Evolutionary conservation across 371 early-diverging fungal genomes (phyloP).

Genomic region (Apophysomyces sp.): DNA sequence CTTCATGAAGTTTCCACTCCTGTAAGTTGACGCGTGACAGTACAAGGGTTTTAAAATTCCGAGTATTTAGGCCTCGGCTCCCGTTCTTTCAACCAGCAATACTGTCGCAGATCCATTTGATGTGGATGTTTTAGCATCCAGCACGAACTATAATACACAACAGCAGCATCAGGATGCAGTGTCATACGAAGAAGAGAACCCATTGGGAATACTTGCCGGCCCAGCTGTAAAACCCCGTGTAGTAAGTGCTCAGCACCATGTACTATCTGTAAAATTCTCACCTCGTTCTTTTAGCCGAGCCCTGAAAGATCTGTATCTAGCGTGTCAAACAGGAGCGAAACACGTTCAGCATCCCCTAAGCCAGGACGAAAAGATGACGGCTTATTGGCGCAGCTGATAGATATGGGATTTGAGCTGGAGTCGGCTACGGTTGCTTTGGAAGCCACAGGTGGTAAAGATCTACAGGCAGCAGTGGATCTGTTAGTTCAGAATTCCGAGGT

Average conservation of each 20-base stretch:
- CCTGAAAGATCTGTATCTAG: neutral
- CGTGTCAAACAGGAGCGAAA: neutral
- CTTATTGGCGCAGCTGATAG: conserved; percentile 67
- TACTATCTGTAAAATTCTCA: neutral
- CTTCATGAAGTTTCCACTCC: neutral
- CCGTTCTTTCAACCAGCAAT: conserved; percentile 10
- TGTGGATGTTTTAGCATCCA: conserved; percentile 19
- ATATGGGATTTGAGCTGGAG: conserved; percentile 75
- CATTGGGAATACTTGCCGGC: conserved; percentile 36
- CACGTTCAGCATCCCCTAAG: neutral
- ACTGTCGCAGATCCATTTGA: conserved; percentile 40
- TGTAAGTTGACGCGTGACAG: conserved; percentile 1
- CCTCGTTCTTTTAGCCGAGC: neutral
- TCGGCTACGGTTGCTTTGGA: conserved; percentile 65
- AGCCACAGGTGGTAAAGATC: conserved; percentile 55
- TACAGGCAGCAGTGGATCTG: conserved; percentile 65
- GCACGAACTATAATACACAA: conserved; percentile 6
- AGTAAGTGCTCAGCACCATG: neutral
- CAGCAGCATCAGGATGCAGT: neutral
- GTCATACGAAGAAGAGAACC: conserved; percentile 37
- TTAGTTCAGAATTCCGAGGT: conserved; percentile 60
- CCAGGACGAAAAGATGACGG: conserved; percentile 11
- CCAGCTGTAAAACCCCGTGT: neutral
- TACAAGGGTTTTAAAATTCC: neutral
- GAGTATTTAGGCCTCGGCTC: neutral